Evolutionary conservation across 2,329 filamentous ascomycete species (phyloP), one percentile per base, ranked within the genome.

Genomic region (Stromatinia cepivora): DNA sequence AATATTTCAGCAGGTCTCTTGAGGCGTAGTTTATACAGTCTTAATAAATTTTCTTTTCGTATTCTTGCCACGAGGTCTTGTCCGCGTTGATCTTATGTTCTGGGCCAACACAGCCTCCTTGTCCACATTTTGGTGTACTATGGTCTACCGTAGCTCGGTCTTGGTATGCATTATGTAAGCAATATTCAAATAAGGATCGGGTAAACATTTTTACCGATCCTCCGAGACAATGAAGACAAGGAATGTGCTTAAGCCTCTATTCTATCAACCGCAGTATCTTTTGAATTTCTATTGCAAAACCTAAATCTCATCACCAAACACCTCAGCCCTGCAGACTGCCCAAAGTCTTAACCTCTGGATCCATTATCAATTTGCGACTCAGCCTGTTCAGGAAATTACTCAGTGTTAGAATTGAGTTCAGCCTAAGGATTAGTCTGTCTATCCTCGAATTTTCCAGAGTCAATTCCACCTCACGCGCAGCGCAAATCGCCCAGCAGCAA

Each of bases 291-390:
- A 53, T 63, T 68, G 25, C 57, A 42, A 28, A 52, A 62, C 42
- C 20, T 46, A 68, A 62, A 25, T 63, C 10, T 45, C 58, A 64
- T 28, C 56, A 52, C 36, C 39, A 54, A 52, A 52, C 36, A 71
- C 70, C 66, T 73, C 71, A 75, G 70, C 74, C 71, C 74, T 66
- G 70, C 70, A 71, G 73, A 72, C 58, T 66, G 68, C 67, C 70
- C 39, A 57, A 65, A 52, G 61, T 63, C 61, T 8, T 9, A 57
- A 50, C 25, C 70, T 46, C 25, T 39, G 36, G 39, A 52, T 42
- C n/a, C n/a, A 20, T 54, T 45, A 42, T 46, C 34, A 46, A 22
- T 22, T 6, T 28, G 22, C 20, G 46, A 42, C 66, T 64, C 46
- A 68, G 66, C 28, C 48, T 48, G 20, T 68, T 46, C 13, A 46